A percentile compares a stretch with the other conserved stretches of the same genome.
Conservation (phyloP, 2,329 filamentous ascomycete genomes). For the Basipetospora chlamydospora region DNA sequence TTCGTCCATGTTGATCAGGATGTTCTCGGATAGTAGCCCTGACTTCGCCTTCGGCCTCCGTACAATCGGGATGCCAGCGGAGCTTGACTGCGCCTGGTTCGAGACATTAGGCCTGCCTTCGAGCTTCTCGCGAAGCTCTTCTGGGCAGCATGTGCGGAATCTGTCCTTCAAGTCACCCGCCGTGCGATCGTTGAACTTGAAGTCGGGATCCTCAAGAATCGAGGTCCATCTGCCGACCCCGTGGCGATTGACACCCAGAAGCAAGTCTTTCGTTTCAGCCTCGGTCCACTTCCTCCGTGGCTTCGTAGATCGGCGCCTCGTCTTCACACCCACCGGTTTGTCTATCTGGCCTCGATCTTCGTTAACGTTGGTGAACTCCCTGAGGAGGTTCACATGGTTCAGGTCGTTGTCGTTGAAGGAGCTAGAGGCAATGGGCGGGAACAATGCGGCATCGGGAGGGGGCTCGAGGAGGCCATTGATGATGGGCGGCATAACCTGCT, state of each 20-base stretch:
- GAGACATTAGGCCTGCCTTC: too few relatives aligned
- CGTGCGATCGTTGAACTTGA: conserved; percentile 44
- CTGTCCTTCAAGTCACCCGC: conserved; percentile 52
- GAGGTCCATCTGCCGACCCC: conserved; percentile 52
- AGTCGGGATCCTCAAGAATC: conserved; percentile 46
- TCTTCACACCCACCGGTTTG: conserved; percentile 16
- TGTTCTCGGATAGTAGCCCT: conserved; percentile 38
- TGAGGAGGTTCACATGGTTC: conserved; percentile 24
- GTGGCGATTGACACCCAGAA: conserved; percentile 46
- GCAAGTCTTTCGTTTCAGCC: conserved; percentile 46
- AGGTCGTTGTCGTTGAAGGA: conserved; percentile 37
- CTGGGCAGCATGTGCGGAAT: conserved; percentile 51
- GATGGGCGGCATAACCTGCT: conserved; percentile 45
- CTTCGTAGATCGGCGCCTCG: conserved; percentile 39
- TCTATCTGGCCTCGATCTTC: conserved; percentile 11
- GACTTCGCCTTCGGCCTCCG: conserved; percentile 27
- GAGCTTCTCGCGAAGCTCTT: conserved; percentile 33
- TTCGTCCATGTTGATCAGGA: conserved; percentile 34
- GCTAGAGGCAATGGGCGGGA: conserved; percentile 45
- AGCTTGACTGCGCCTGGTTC: conserved; percentile 7
- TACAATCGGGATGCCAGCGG: conserved; percentile 7
- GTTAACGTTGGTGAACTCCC: conserved; percentile 23
- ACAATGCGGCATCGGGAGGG: conserved; percentile 44
- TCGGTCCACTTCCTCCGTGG: conserved; percentile 50
- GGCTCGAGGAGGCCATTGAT: conserved; percentile 51